Evolutionary conservation across 495 filamentous ascomycete genomes (phyloP), one percentile per base, ranked within the genome.

Genomic region (Aspergillus asperescens): DNA sequence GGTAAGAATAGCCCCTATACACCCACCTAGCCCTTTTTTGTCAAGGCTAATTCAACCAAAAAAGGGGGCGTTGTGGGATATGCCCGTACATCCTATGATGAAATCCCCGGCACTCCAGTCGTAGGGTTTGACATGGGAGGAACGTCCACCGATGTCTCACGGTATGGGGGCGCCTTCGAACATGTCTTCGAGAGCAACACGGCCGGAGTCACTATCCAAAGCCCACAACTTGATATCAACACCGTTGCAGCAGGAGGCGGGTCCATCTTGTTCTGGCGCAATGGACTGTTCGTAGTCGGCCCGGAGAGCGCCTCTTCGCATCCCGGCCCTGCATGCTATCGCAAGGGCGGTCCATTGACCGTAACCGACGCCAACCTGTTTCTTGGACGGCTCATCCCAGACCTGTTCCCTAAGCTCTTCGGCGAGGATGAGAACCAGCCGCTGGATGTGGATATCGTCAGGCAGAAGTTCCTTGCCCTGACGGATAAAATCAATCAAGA

Each of bases 61-160:
- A 4, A 10, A 45, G 79, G 75, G 16, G 79, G 86, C 15, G 85
- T 88, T 6, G 89, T 95, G 1, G 90, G 90, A 4, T 92, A 92
- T 63, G 88, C 90, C 15, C 77, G 89, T 28, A 96, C 90, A 1
- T 87, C 82, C 4, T 94, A 88, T 62, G 89, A 94, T 62, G 76
- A 82, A 5, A 72, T 84, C 46, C 89, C 87, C 0, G 85, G 82
- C 54, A 88, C 80, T 7, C 90, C 90, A 2, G 85, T 95, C 9
- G 90, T 96, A 57, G 90, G 90, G 1, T 95, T 95, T 58, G 90
- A 95, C 62, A 95, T 96, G 90, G 81, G 82, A 13, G 90, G 90
- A 27, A 96, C 90, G 1, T 89, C 84, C 50, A 95, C 91, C 1
- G 90, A 96, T 64, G 90, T 95, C 5, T 88, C 86, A 27, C 70